Percentiles rank a stretch among this genome's conserved stretches.
These are phyloP conservation scores for Ochromonas danica DNA, from an alignment of 108 stramenopile genomes.

Conservation along the genomic window DNA sequence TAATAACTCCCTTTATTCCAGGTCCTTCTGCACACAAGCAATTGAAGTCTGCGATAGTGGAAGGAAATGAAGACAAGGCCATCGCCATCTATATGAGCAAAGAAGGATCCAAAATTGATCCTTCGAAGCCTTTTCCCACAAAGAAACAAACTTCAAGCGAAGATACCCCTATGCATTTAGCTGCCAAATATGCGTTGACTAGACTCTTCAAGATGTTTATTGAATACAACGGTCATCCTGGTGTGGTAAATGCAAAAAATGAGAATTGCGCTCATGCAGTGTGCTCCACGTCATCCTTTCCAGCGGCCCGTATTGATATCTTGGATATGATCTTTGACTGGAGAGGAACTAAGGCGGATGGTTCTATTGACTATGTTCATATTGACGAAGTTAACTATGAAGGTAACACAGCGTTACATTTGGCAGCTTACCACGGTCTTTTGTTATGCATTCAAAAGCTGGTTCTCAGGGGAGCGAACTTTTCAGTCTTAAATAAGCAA, in stretches of 20 bases:
- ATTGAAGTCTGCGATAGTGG: neutral
- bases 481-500: neutral
- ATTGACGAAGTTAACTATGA: neutral
- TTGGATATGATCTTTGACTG: constrained; percentile 6
- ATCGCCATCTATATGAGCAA: constrained; percentile 1
- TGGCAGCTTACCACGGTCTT: neutral
- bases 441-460: neutral
- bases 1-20: no score
- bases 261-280: constrained; percentile 2
- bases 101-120: neutral
- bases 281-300: neutral
- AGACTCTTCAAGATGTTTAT: constrained; percentile 1
- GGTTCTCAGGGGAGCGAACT: neutral
- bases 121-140: constrained; percentile 4
- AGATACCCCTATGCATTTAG: constrained; percentile 2
- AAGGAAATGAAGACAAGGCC: constrained; percentile 26
- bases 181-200: neutral
- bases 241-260: neutral
- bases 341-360: neutral
- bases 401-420: constrained; percentile 4
- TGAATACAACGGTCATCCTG: constrained; percentile 4
- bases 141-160: neutral
- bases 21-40: constrained; percentile 5
- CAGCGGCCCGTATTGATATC: neutral
- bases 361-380: neutral